Base-by-base conservation (phyloP, 371 early-diverging fungal species). In the Apophysomyces elegans region DNA sequence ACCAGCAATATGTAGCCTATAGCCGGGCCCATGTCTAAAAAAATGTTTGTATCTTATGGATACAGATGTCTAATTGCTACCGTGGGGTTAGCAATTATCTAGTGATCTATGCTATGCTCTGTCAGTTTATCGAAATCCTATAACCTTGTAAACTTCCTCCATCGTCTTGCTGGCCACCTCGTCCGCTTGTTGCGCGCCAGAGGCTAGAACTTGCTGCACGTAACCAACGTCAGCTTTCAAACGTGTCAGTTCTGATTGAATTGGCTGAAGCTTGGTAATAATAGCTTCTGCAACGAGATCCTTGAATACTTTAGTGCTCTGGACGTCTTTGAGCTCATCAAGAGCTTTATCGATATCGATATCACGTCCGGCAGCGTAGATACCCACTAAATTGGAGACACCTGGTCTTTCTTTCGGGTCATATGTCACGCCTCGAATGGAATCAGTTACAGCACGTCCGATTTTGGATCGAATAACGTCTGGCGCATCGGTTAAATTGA, bases 371-470 rank as follows among this genome's bases (percentile, higher is more conserved):
- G 86, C 88, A 1, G 91, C 83, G 69, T 91, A 92, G 41, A 96
- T 91, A 7, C 81, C 68, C 18, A 96, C 56, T 64, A 97, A 72
- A 66, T 96, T 97, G 37, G 91, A 84, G 7, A 97, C 87, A 12
- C 95, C 97, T 0, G 97, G 96, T 37, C 97, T 81, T 5, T 67
- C 64, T 6, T 59, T 73, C 0, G 91, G 89, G 62, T 95, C 92
- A 69, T 86, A 97, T 2, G 89, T 83, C 35, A 97, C 86, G 1
- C 88, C 88, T 1, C 70, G 67, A 4, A 80, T 67, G 0, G 86
- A 66, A 71, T 98, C 98, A 0, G 95, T 94, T 1, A 84, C 81
- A 0, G 96, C 92, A 37, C 89, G 81, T 11, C 82, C 81, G 62
- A 97, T 89, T 62, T 95, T 96, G 44, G 65, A 39, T 7, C 74